These are phyloP conservation scores for Quercus mongolica DNA, from an alignment of 306 rosid species.

Conservation along the genomic window DNA sequence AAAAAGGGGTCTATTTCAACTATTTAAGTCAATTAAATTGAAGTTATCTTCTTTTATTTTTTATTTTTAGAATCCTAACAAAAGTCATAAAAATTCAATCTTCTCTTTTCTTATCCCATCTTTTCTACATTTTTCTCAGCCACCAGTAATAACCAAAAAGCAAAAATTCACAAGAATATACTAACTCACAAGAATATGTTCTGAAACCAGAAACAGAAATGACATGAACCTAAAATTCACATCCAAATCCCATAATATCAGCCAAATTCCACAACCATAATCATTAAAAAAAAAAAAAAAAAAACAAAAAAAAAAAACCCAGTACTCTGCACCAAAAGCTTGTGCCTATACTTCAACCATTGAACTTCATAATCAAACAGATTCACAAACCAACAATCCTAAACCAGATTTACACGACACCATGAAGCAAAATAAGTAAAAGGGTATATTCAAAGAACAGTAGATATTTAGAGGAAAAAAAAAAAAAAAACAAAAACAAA, in stretches of 20 bases:
- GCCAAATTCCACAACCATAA: slow-evolving; percentile 35
- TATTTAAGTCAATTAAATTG: background rate
- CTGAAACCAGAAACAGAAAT: slow-evolving; percentile 8
- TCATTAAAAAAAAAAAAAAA: background rate
- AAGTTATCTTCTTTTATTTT: background rate
- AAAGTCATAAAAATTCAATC: background rate
- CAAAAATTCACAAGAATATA: slow-evolving; percentile 11
- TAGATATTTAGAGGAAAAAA: background rate
- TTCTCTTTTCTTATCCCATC: background rate
- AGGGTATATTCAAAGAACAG: background rate
- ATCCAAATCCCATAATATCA: slow-evolving; percentile 22
- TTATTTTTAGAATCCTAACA: background rate
- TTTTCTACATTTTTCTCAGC: slow-evolving; percentile 5
- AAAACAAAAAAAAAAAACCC: background rate
- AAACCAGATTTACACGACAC: slow-evolving; percentile 20
- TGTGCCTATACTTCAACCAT: background rate
- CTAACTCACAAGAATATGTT: slow-evolving; percentile 15
- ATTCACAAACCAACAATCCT: background rate
- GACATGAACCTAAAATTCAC: slow-evolving; percentile 14
- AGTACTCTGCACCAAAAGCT: slow-evolving; percentile 14
- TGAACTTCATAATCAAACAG: background rate
- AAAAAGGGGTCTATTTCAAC: too few relatives aligned
- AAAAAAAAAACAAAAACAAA: background rate
- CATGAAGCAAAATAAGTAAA: slow-evolving; percentile 8
- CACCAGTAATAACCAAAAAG: slow-evolving; percentile 8